Evolutionary conservation across 345 rosid species (phyloP).

Genomic region (Citrus glauca): DNA sequence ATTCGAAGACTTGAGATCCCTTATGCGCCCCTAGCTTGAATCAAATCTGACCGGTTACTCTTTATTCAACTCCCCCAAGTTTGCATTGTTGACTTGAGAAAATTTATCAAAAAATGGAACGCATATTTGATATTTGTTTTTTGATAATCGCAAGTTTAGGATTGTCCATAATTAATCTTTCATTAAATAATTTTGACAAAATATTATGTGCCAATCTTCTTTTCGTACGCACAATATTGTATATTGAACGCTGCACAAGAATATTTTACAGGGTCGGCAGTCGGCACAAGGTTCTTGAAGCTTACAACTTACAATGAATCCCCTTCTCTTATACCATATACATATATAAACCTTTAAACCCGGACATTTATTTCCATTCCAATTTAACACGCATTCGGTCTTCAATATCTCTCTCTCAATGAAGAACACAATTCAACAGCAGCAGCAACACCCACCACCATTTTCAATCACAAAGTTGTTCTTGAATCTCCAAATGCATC

Average conservation of each 20-base stretch:
- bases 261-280: neutral
- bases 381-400: neutral
- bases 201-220: neutral
- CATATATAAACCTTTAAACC: neutral
- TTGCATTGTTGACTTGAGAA: no score
- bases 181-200: neutral
- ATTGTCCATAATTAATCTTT: neutral
- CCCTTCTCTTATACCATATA: neutral
- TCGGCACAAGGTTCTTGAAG: neutral
- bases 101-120: no score
- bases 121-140: no score
- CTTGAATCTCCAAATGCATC: conserved; percentile 22
- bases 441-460: neutral
- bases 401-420: neutral
- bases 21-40: no score
- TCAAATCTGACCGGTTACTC: no score
- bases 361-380: neutral
- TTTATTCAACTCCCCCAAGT: no score
- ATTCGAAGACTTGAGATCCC: no score
- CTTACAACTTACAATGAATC: neutral
- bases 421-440: neutral
- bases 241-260: neutral
- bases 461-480: neutral
- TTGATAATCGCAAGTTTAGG: neutral
- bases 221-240: no score